Evolutionary conservation across 352 stramenopile species (phyloP).

Genomic region (Pythium sukuiense): DNA sequence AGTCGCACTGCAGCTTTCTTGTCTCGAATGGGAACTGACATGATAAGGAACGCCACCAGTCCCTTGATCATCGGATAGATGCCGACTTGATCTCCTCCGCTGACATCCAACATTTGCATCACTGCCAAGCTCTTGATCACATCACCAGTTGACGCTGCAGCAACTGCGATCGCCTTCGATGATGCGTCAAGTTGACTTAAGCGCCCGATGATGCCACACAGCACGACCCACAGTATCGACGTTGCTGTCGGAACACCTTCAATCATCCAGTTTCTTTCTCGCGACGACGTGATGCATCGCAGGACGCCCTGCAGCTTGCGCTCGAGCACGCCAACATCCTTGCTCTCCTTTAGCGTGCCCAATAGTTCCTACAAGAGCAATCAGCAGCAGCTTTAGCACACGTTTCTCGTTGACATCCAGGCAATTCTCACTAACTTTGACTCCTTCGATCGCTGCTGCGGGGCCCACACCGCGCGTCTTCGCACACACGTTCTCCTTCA

Average conservation of each 20-base stretch:
- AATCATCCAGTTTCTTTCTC: slow-evolving; percentile 5
- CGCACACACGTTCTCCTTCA: slow-evolving; percentile 23
- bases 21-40: slow-evolving; percentile 12
- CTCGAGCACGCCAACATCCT: slow-evolving; percentile 4
- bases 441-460: not conserved
- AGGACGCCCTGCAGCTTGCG: slow-evolving; percentile 1
- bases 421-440: slow-evolving; percentile 3
- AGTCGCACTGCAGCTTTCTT: not conserved
- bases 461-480: not conserved
- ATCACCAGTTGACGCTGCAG: not conserved
- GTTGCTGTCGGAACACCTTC: not conserved
- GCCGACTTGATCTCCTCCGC: not conserved
- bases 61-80: slow-evolving; percentile 5
- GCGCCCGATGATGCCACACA: slow-evolving; percentile 4
- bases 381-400: not conserved
- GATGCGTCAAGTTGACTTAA: slow-evolving; percentile 13
- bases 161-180: not conserved
- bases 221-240: slow-evolving; percentile 15
- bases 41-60: slow-evolving; percentile 9
- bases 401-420: not conserved
- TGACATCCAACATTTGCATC: slow-evolving; percentile 2
- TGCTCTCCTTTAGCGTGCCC: not conserved
- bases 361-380: slow-evolving; percentile 1
- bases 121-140: slow-evolving; percentile 12
- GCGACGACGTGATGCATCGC: not conserved